Conservation (phyloP, 345 rosid species). For the Populus simonii region DNA sequence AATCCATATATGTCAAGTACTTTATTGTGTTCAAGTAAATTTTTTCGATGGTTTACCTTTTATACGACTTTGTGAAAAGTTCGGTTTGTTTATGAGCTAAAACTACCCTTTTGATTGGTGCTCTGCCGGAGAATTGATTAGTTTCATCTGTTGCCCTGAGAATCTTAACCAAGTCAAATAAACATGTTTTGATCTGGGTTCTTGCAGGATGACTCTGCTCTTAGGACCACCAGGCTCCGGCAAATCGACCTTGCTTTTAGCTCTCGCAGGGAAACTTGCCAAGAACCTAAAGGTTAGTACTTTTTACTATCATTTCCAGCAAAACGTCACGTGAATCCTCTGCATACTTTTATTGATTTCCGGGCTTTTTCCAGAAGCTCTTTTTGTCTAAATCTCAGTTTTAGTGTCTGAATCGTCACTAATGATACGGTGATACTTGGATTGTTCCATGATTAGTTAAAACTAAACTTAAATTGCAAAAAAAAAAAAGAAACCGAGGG, state of each 20-base stretch:
- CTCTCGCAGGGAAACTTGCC: slow-evolving; percentile 81
- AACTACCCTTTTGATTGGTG: not conserved
- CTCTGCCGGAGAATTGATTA: not conserved
- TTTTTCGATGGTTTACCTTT: no score
- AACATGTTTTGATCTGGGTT: not conserved
- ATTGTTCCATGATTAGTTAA: no score
- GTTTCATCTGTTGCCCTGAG: slow-evolving; percentile 3
- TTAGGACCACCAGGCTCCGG: slow-evolving; percentile 97
- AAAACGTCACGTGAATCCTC: slow-evolving; percentile 20
- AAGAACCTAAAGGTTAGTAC: slow-evolving; percentile 51
- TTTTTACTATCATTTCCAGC: slow-evolving; percentile 19
- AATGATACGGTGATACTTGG: no score
- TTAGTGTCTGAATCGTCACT: no score
- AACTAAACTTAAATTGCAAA: no score
- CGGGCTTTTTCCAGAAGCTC: not conserved
- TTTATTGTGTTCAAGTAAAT: not conserved
- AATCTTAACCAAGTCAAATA: not conserved
- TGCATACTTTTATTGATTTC: not conserved
- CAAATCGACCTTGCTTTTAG: slow-evolving; percentile 73
- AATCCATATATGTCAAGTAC: no score
- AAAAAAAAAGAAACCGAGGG: no score
- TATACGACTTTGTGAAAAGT: no score
- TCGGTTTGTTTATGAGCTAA: no score
- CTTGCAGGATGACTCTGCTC: slow-evolving; percentile 79
- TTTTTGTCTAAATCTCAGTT: not conserved